Evolutionary conservation across 306 rosid species (phyloP).

Genomic region (Rosa rugosa): DNA sequence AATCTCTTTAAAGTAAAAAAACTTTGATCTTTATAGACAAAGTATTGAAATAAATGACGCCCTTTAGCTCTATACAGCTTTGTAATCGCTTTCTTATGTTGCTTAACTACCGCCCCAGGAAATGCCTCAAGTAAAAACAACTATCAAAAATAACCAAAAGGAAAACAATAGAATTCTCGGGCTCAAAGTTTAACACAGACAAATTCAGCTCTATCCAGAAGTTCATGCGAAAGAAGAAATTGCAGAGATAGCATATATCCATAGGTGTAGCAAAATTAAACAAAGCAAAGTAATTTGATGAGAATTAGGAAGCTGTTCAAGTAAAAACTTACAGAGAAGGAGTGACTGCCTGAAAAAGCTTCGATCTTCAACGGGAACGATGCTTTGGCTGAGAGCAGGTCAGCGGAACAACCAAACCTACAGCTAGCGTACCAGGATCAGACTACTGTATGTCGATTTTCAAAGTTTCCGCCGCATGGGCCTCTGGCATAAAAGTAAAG

Average conservation of each 20-base stretch:
- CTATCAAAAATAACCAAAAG: neutral
- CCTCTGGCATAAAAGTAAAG: neutral
- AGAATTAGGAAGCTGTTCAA: neutral
- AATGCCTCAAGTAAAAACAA: neutral
- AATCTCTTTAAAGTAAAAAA: neutral
- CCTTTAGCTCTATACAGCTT: neutral
- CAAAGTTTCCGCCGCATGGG: neutral
- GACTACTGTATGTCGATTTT: neutral
- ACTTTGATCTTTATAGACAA: neutral
- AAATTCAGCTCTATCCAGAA: neutral
- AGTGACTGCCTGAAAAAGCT: neutral
- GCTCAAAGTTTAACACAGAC: neutral
- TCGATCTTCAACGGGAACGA: constrained; percentile 1
- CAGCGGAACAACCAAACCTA: neutral
- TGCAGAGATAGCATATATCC: neutral
- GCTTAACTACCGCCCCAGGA: neutral
- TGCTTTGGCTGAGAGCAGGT: neutral
- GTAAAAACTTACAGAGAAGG: constrained; percentile 2
- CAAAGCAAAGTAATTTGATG: neutral
- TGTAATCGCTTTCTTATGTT: neutral
- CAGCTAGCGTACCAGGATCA: neutral
- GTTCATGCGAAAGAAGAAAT: neutral
- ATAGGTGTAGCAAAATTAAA: neutral
- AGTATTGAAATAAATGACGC: neutral
- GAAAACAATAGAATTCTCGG: neutral